Evolutionary conservation across 2,329 filamentous ascomycete species (phyloP).

Genomic region (Colletotrichum acutatum): DNA sequence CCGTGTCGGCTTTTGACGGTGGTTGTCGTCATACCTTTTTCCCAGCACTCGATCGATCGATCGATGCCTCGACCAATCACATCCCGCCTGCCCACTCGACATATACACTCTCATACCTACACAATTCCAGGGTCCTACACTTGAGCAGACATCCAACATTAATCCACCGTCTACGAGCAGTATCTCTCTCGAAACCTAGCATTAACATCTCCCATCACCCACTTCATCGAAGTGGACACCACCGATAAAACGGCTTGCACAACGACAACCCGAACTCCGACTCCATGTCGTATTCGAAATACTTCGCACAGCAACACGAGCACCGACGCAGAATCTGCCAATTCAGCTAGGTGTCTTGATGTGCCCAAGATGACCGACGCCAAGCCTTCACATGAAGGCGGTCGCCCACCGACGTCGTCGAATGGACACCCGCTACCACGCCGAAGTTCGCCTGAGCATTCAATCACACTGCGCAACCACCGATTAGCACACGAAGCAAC

Average conservation of each 20-base stretch:
- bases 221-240: background rate
- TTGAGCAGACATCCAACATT: background rate
- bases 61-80: slow-evolving; percentile 43
- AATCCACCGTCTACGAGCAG: background rate
- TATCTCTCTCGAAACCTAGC: background rate
- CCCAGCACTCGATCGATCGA: slow-evolving; percentile 45
- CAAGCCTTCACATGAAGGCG: slow-evolving; percentile 39
- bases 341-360: slow-evolving; percentile 28
- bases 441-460: slow-evolving; percentile 56
- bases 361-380: slow-evolving; percentile 45
- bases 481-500: slow-evolving; percentile 55
- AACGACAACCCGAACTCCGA: background rate
- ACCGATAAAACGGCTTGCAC: slow-evolving; percentile 11
- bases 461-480: slow-evolving; percentile 60
- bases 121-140: background rate
- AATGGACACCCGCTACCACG: slow-evolving; percentile 56
- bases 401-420: slow-evolving; percentile 38
- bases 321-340: background rate
- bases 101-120: slow-evolving; percentile 19
- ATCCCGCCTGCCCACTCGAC: slow-evolving; percentile 7
- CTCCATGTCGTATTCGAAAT: background rate
- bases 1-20: slow-evolving; percentile 1
- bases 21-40: slow-evolving; percentile 30
- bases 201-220: background rate
- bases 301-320: background rate